Evolutionary conservation across 208 protist genomes (phyloP).

Genomic region (Leptomonas pyrrhocoris): DNA sequence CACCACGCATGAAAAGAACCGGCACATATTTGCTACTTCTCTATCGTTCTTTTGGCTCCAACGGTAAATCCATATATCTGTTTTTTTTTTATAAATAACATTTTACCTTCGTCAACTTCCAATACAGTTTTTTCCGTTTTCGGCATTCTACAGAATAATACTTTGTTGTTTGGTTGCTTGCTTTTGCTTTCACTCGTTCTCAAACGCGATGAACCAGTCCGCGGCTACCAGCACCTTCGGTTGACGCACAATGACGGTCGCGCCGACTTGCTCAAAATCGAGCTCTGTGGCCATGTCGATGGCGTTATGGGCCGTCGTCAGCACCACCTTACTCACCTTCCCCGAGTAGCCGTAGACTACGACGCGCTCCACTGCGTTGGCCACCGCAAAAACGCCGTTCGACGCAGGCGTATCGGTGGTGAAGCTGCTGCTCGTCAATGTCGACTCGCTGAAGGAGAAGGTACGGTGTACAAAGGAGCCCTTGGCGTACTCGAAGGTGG

Average conservation of each 20-base stretch:
- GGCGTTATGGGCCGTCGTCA: background rate
- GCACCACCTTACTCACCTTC: constrained; percentile 21
- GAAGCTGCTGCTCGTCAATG: constrained; percentile 37
- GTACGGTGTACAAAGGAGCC: constrained; percentile 59
- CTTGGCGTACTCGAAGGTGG: constrained; percentile 63
- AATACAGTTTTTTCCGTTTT: too few relatives aligned
- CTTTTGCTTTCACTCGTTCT: constrained; percentile 29
- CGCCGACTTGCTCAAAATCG: constrained; percentile 60
- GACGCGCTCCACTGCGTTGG: constrained; percentile 70
- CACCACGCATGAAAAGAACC: too few relatives aligned
- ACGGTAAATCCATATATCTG: too few relatives aligned
- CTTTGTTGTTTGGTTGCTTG: background rate
- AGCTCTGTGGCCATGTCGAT: constrained; percentile 32
- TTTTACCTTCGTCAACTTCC: too few relatives aligned
- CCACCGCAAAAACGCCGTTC: constrained; percentile 3
- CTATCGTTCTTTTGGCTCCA: too few relatives aligned
- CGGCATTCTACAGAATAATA: too few relatives aligned
- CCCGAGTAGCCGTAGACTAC: constrained; percentile 67
- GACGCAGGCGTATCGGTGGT: background rate
- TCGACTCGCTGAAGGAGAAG: constrained; percentile 51
- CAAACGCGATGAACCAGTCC: constrained; percentile 68
- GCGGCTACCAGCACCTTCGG: constrained; percentile 48
- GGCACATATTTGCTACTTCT: too few relatives aligned
- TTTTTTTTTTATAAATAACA: too few relatives aligned
- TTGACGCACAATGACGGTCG: constrained; percentile 63